Conservation (phyloP, 2,329 filamentous ascomycete species). For the Trichoderma harzianum region DNA sequence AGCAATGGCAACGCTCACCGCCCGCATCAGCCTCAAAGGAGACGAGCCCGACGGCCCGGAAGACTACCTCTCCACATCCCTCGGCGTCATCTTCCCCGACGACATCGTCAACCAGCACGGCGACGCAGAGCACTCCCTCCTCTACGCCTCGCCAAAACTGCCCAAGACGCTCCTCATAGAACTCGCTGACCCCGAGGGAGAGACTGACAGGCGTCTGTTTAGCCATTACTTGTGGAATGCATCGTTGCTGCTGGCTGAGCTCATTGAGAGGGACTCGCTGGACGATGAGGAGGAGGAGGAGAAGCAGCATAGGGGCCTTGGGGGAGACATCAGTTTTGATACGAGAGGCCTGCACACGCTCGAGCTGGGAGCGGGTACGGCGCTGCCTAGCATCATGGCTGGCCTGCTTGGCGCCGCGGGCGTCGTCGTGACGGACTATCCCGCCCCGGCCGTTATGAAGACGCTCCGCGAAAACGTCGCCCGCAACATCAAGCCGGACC, state of each 20-base stretch:
- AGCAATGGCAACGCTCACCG: conserved; percentile 38
- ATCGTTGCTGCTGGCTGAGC: conserved; percentile 52
- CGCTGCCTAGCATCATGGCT: conserved; percentile 49
- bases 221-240: conserved; percentile 75
- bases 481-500: conserved; percentile 43
- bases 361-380: conserved; percentile 67
- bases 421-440: conserved; percentile 66
- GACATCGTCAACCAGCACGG: conserved; percentile 66
- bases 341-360: conserved; percentile 52
- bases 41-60: conserved; percentile 41
- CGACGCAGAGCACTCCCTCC: conserved; percentile 54
- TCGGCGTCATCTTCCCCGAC: conserved; percentile 65
- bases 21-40: conserved; percentile 29
- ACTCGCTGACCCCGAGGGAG: conserved; percentile 47
- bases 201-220: conserved; percentile 58
- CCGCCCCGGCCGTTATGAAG: conserved; percentile 55
- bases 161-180: conserved; percentile 43
- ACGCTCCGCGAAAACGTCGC: conserved; percentile 57
- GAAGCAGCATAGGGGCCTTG: conserved; percentile 12
- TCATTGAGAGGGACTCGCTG: conserved; percentile 50
- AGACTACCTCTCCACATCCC: conserved; percentile 56
- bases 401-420: conserved; percentile 45
- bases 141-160: conserved; percentile 56
- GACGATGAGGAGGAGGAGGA: not conserved
- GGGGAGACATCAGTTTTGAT: conserved; percentile 36